Base-by-base conservation (phyloP, 2,329 filamentous ascomycete genomes). In the Ceratocystis harringtonii region DNA sequence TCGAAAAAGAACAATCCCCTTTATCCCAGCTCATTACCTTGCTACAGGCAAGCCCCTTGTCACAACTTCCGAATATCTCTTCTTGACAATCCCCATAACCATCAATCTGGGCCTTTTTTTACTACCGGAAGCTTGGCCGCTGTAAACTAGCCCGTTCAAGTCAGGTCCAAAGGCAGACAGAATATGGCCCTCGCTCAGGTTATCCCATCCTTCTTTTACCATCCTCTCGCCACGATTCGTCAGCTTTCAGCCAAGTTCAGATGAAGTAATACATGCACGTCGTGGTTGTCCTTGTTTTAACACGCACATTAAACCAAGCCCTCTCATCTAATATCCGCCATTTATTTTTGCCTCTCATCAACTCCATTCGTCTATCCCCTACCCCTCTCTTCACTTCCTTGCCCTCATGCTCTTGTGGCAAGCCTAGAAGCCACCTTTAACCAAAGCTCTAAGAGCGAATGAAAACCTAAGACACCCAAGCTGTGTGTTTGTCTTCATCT, bases 321-420 rank as follows among this genome's bases (percentile, higher is more conserved):
- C 55, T 58, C 55, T 58, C 48, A 52, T 52, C 48, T 58, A 58
- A 58, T n/a, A 36, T 58, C n/a, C 55, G 28, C 55, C 55, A 58
- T 58, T n/a, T 30, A 25, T 58, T 58, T 30, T 58, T 30, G 8
- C 30, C 22, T 10, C 22, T 52, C 22, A 15, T 6, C 19, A 19
- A n/a, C 17, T 48, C 28, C 28, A 28, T 5, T 28, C 3, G 28
- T 41, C 36, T 41, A 15, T 41, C 10, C 36, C 4, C 12, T 41
- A 41, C 36, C 36, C 36, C 36, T 30, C 32, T 17, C 32, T 36
- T 58, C 12, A 32, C 28, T 36, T 36, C 55, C 28, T 58, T 36
- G 28, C 28, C 17, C 19, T 58, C 15, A n/a, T 25, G 8, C 48
- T 10, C 12, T 28, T n/a, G 28, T 36, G 25, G 28, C 55, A n/a